phyloP scores from a whole-genome alignment of 2,329 filamentous ascomycete species.

The Epichloe aotearoae region DNA sequence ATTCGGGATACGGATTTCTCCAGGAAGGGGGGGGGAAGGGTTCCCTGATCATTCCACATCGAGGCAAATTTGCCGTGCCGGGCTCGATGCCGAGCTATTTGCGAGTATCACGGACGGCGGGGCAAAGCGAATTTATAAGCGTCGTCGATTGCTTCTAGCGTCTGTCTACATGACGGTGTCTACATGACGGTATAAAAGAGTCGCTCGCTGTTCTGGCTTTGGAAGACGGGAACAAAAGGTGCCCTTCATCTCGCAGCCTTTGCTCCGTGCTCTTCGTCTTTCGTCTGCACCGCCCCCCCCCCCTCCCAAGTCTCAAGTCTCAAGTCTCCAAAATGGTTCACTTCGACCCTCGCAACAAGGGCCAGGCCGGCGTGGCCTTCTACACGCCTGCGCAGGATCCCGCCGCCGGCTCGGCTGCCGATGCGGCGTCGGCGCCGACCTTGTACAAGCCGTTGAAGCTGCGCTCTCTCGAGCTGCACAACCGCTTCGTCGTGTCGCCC shows the following conservation, averaged over 20 bases:
- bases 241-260: too few relatives aligned
- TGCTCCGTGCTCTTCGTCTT: too few relatives aligned
- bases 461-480: not conserved
- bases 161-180: not conserved
- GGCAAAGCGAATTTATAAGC: not conserved
- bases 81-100: not conserved
- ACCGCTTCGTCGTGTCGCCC: not conserved
- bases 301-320: too few relatives aligned
- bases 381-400: conserved; percentile 42
- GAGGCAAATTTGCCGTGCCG: not conserved
- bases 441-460: not conserved
- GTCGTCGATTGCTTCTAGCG: too few relatives aligned
- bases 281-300: too few relatives aligned
- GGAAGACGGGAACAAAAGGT: too few relatives aligned
- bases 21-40: too few relatives aligned
- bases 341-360: conserved; percentile 19
- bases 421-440: not conserved
- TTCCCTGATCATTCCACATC: too few relatives aligned
- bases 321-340: not conserved
- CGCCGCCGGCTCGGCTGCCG: conserved; percentile 21
- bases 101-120: not conserved
- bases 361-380: conserved; percentile 33
- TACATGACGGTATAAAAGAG: not conserved
- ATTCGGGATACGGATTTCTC: too few relatives aligned
- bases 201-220: not conserved